Evolutionary conservation across 108 stramenopile genomes (phyloP).

Genomic region (Cylindrotheca fusiformis): DNA sequence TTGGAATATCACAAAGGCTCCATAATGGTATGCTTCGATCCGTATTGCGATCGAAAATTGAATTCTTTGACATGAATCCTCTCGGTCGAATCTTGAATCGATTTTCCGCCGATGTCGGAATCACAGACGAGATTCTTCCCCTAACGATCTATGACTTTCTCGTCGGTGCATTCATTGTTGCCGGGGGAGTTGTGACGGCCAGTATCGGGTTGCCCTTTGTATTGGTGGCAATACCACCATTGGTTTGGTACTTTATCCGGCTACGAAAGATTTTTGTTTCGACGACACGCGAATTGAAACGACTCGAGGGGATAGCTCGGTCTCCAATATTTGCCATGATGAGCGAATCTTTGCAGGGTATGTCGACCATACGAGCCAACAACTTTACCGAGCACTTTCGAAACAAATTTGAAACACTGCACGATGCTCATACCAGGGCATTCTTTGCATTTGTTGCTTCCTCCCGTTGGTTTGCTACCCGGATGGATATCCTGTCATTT

Average conservation of each 20-base stretch:
- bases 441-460: constrained; percentile 84
- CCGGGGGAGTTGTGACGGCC: constrained; percentile 66
- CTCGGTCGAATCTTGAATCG: constrained; percentile 87
- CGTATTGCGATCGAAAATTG: constrained; percentile 80
- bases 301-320: constrained; percentile 82
- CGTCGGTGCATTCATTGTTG: constrained; percentile 59
- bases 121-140: constrained; percentile 76
- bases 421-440: constrained; percentile 76
- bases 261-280: constrained; percentile 74
- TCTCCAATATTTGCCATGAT: constrained; percentile 89
- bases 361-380: constrained; percentile 89
- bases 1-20: constrained; percentile 68
- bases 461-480: constrained; percentile 89
- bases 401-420: constrained; percentile 56
- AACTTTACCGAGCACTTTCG: constrained; percentile 50
- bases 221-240: constrained; percentile 62
- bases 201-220: constrained; percentile 62
- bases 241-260: constrained; percentile 65
- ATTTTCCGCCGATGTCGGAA: constrained; percentile 79
- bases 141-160: constrained; percentile 75
- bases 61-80: constrained; percentile 93
- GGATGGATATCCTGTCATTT: constrained; percentile 83
- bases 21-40: constrained; percentile 78
- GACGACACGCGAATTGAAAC: constrained; percentile 78
- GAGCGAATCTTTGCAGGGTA: constrained; percentile 82